These are phyloP conservation scores for Aspergillus texensis DNA, from an alignment of 2,329 filamentous ascomycete species.

Conservation along the genomic window DNA sequence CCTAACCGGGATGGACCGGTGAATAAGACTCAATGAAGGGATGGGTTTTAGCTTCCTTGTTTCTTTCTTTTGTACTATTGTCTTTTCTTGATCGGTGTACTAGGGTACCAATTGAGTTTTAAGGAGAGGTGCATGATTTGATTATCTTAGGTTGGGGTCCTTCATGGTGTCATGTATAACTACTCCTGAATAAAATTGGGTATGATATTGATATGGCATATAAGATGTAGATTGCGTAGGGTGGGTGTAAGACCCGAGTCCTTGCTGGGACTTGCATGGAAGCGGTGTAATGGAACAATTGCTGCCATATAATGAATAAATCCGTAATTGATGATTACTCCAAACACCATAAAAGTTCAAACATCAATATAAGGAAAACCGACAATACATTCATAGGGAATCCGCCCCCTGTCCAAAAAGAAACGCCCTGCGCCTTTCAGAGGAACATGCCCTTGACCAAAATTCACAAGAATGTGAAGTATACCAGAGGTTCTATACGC, in stretches of 20 bases:
- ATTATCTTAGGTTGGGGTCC: background rate
- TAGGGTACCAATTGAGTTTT: background rate
- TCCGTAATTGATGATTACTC: background rate
- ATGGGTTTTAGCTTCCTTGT: slow-evolving; percentile 9
- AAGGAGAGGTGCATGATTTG: background rate
- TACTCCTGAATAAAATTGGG: background rate
- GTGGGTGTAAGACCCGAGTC: background rate
- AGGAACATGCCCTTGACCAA: background rate
- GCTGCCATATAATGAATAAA: background rate
- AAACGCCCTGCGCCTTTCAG: background rate
- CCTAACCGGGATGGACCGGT: slow-evolving; percentile 41
- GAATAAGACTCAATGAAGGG: slow-evolving; percentile 21
- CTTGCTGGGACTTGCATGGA: background rate
- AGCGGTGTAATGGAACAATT: background rate
- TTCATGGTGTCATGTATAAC: background rate
- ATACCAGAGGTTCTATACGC: slow-evolving; percentile 11
- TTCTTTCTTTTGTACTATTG: background rate
- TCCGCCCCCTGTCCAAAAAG: background rate
- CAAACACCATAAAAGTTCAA: background rate
- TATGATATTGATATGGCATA: background rate
- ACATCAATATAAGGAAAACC: background rate
- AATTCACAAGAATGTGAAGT: background rate
- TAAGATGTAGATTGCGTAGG: background rate
- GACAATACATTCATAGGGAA: background rate
- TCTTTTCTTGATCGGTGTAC: background rate